Evolutionary conservation across 2,329 filamentous ascomycete species (phyloP), one percentile per base, ranked within the genome.

Genomic region (Aureobasidium sp.): DNA sequence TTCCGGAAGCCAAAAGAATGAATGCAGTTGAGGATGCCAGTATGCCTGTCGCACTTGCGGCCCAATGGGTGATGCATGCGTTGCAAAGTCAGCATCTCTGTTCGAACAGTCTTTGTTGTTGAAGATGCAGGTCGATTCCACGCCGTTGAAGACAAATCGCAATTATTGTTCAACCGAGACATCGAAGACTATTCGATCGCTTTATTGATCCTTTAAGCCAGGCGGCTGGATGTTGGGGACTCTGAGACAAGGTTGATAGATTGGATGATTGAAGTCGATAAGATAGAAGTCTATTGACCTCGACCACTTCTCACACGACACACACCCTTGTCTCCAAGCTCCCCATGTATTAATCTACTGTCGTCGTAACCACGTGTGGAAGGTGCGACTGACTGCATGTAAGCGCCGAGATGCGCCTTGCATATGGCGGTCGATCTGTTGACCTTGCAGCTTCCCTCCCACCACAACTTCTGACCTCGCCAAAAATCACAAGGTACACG

Each of bases 351-450:
- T 29, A n/a, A 52, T 52, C 34, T 39, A n/a, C 34, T 54, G 27
- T 42, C 50, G 30, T 54, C 30, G 50, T 54, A 42, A 54, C 36
- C 50, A 54, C 50, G 50, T 54, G 50, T 54, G 50, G 37, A 54
- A 54, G 50, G 50, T 54, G 53, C 39, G 53, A 57, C 53, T 57
- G 53, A 57, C 53, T 57, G 53, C 53, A 45, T 57, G 53, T 45
- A 58, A 58, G 54, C 42, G 54, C 54, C 39, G 54, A 44, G 15
- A 10, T 48, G 45, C n/a, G 13, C 42, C 54, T 58, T 58, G 54
- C 54, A 58, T 48, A 48, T 39, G 42, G 25, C 25, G 36, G 50
- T 21, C 50, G 50, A 54, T 53, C 49, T 3, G 16, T 41, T 36
- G 49, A 54, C 49, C 34, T 54, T 42, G 50, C 25, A 54, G 30